Conservation (phyloP, 73 alveolate species). For the Symbiodinium pilosum region DNA sequence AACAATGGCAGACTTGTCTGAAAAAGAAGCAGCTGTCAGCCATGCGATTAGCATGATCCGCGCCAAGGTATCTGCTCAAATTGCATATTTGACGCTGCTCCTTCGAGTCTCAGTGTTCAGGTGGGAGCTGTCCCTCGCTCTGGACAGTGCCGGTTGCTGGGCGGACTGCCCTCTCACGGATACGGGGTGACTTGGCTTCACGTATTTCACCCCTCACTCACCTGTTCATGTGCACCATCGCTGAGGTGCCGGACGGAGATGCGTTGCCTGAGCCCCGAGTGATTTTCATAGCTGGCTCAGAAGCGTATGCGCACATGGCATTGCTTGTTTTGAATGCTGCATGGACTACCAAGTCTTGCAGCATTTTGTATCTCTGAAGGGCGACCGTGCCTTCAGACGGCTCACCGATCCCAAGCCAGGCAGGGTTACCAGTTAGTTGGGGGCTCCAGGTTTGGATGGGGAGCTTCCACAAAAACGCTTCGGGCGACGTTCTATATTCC, state of each 20-base stretch:
- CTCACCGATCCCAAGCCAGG: background rate
- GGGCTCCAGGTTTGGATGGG: no score
- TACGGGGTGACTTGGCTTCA: background rate
- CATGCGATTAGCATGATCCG: slow-evolving; percentile 67
- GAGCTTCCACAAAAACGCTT: no score
- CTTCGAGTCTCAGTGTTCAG: background rate
- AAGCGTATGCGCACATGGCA: background rate
- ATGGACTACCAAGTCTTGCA: no score
- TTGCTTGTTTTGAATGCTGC: no score
- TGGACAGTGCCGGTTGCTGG: slow-evolving; percentile 55
- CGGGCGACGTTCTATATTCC: no score
- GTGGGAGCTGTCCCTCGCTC: slow-evolving; percentile 81
- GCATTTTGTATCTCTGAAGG: background rate
- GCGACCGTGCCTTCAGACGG: background rate
- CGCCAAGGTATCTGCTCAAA: slow-evolving; percentile 10
- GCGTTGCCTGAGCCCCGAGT: background rate
- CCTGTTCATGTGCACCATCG: background rate
- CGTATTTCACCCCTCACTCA: no score
- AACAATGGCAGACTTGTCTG: slow-evolving; percentile 63
- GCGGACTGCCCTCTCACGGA: slow-evolving; percentile 62
- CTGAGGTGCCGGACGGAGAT: background rate
- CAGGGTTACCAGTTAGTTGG: no score
- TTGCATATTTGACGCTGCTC: no score
- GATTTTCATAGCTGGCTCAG: no score
- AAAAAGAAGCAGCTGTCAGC: slow-evolving; percentile 84